phyloP scores from a whole-genome alignment of 2,329 filamentous ascomycete species.

The Acarospora socialis region DNA sequence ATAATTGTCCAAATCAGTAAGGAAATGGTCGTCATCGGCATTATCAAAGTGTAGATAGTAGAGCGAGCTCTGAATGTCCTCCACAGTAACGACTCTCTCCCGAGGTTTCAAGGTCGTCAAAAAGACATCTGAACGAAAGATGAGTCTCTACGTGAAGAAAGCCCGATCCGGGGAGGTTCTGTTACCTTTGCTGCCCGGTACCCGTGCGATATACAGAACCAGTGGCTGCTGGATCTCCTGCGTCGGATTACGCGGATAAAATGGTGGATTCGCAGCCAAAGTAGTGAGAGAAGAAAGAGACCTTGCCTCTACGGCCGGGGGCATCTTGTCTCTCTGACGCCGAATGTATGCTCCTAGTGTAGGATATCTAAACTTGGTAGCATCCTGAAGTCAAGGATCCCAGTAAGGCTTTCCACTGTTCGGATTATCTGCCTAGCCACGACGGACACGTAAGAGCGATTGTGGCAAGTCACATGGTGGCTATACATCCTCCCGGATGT shows the following conservation, averaged over 20 bases:
- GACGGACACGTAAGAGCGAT: too few species aligned
- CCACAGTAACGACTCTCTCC: slow-evolving; percentile 63
- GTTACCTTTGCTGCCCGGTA: slow-evolving; percentile 77
- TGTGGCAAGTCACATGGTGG: too few species aligned
- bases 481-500: too few species aligned
- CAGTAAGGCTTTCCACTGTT: too few species aligned
- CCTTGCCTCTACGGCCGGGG: slow-evolving; percentile 52
- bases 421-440: too few species aligned
- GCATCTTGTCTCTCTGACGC: too few species aligned
- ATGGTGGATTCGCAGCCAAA: slow-evolving; percentile 73
- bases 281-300: slow-evolving; percentile 68
- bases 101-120: slow-evolving; percentile 82
- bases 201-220: slow-evolving; percentile 79
- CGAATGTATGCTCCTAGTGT: too few species aligned
- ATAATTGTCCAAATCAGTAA: too few species aligned
- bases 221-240: slow-evolving; percentile 56
- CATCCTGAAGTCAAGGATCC: too few species aligned
- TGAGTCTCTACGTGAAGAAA: slow-evolving; percentile 7
- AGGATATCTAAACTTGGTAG: too few species aligned
- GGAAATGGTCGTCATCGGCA: slow-evolving; percentile 42
- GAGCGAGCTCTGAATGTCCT: slow-evolving; percentile 73
- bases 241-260: slow-evolving; percentile 65
- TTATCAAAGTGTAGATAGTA: slow-evolving; percentile 80
- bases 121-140: slow-evolving; percentile 59
- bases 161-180: slow-evolving; percentile 8